phyloP scores from a whole-genome alignment of 352 stramenopile genomes.

The Globisporangium canariense region DNA sequence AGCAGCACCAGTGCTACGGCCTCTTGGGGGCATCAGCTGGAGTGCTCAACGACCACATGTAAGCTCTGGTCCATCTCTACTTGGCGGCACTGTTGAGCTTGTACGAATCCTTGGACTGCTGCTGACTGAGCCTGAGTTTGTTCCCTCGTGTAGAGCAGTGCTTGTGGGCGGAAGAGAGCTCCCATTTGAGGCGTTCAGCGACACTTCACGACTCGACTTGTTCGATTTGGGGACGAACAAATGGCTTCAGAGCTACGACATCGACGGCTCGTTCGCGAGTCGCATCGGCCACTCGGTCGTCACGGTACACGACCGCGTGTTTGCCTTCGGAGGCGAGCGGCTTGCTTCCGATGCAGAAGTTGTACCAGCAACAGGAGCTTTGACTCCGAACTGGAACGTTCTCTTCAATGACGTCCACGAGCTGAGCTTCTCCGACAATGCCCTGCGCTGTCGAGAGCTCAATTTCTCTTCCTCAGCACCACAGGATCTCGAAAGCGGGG shows the following conservation, averaged over 20 bases:
- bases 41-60: conserved; percentile 51
- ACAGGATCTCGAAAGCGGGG: conserved; percentile 12
- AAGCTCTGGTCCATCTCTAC: conserved; percentile 12
- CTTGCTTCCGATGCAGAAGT: conserved; percentile 13
- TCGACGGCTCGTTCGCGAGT: conserved; percentile 43
- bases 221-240: conserved; percentile 48
- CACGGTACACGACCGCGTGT: conserved; percentile 33
- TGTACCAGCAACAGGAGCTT: background rate
- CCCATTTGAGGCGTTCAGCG: conserved; percentile 21
- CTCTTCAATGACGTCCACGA: conserved; percentile 39
- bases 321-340: conserved; percentile 59
- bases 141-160: conserved; percentile 33
- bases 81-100: background rate
- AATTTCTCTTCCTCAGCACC: background rate
- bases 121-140: background rate
- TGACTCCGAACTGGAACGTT: background rate
- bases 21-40: conserved; percentile 24
- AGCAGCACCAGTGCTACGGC: conserved; percentile 14
- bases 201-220: conserved; percentile 42
- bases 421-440: conserved; percentile 36
- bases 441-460: conserved; percentile 39
- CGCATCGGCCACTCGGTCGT: conserved; percentile 52
- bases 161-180: conserved; percentile 56
- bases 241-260: conserved; percentile 60
- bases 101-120: background rate